phyloP scores from a whole-genome alignment of 148 eudicot species.

The Rhododendron ovatum region DNA sequence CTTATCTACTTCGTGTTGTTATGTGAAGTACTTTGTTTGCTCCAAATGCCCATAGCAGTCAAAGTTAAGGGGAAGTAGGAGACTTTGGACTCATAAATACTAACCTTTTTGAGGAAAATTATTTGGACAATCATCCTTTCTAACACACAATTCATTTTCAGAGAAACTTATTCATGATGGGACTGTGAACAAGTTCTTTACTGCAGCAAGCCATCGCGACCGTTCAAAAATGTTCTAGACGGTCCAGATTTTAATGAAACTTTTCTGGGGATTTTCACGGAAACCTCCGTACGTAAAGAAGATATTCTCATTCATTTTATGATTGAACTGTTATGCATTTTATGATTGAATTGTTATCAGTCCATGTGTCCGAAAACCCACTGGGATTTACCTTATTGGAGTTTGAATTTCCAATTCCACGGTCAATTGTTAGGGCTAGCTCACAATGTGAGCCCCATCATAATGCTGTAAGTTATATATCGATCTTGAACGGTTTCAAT shows the following conservation, averaged over 20 bases:
- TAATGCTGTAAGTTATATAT: too few relatives aligned
- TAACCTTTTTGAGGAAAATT: not conserved
- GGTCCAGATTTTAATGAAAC: too few relatives aligned
- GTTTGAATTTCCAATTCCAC: not conserved
- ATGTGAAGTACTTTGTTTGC: not conserved
- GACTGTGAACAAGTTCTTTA: too few relatives aligned
- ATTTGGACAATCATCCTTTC: not conserved
- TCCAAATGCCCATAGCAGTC: not conserved
- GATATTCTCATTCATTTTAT: too few relatives aligned
- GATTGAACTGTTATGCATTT: too few relatives aligned
- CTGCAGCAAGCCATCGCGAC: too few relatives aligned
- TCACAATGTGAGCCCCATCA: not conserved
- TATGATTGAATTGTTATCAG: not conserved
- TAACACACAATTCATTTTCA: not conserved
- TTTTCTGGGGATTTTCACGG: too few relatives aligned
- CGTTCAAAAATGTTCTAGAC: too few relatives aligned
- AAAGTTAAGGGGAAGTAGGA: not conserved
- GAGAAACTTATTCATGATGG: too few relatives aligned
- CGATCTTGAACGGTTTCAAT: not conserved
- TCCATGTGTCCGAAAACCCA: not conserved
- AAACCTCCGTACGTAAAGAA: too few relatives aligned
- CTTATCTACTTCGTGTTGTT: not conserved
- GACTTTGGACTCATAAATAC: not conserved
- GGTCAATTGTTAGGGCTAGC: not conserved
- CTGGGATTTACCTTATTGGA: not conserved